phyloP scores from a whole-genome alignment of 1,284 basidiomycete genomes.

The Cutaneotrichosporon spelunceum region DNA sequence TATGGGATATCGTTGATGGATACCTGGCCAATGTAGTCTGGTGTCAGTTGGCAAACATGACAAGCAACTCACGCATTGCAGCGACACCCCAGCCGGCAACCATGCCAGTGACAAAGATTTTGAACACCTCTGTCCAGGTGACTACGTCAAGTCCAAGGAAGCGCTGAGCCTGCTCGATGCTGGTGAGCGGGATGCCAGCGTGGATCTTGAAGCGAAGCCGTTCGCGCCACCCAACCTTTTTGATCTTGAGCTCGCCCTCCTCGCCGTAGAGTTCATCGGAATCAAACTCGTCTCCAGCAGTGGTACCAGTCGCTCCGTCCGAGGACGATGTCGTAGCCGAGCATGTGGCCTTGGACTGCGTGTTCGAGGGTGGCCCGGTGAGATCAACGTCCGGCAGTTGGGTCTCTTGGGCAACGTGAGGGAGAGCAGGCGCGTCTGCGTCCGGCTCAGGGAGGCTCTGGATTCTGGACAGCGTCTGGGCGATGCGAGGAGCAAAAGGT shows the following conservation, averaged over 20 bases:
- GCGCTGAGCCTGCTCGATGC: constrained; percentile 26
- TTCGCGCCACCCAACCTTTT: constrained; percentile 17
- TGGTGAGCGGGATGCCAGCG: constrained; percentile 15
- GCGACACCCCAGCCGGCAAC: constrained; percentile 53
- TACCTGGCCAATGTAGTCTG: constrained; percentile 55
- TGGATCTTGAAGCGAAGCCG: constrained; percentile 21
- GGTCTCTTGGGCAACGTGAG: background rate
- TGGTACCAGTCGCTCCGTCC: constrained; percentile 7
- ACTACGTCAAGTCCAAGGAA: constrained; percentile 50
- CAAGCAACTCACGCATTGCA: constrained; percentile 51
- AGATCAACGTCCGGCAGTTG: background rate
- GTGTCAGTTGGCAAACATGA: background rate
- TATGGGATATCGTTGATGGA: constrained; percentile 52
- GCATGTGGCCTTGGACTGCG: background rate
- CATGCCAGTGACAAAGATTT: constrained; percentile 51
- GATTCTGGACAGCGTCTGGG: constrained; percentile 37
- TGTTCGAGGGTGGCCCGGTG: background rate
- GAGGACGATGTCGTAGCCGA: constrained; percentile 5
- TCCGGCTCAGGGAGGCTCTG: constrained; percentile 46
- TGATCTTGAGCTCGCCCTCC: background rate
- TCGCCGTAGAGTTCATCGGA: constrained; percentile 15
- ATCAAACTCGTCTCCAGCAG: constrained; percentile 7
- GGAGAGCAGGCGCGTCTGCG: constrained; percentile 16
- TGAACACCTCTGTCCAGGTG: constrained; percentile 47
- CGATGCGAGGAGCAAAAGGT: constrained; percentile 10